Evolutionary conservation across 352 stramenopile genomes (phyloP), one percentile per base, ranked within the genome.

Genomic region (Pythium sp.): DNA sequence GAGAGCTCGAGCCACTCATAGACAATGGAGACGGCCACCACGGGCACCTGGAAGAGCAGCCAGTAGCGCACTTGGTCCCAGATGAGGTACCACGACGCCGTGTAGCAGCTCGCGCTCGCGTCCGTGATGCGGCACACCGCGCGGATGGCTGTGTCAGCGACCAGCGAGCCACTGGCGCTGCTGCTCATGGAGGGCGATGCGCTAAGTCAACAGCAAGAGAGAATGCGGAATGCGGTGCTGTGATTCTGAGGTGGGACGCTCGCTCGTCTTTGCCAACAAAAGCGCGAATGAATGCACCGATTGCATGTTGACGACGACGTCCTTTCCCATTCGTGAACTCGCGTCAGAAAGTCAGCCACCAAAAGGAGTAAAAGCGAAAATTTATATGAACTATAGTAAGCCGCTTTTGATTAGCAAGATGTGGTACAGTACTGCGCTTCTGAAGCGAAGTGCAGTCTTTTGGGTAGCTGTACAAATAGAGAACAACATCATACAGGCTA

Each of bases 1-100:
- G 82, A 68, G 54, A 92, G 58, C 65, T 95, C 84, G 68, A 95
- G 86, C 86, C 86, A 95, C 69, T 93, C 84, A 68, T 89, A 94
- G 64, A 90, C 75, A 64, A 94, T 77, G 12, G 86, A 90, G 62
- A 92, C 43, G 20, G 72, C 82, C 32, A 92, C 58, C 14, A 94
- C 75, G 18, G 88, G 84, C 56, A 84, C 61, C 68, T 95, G 88
- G 43, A 93, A 77, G 28, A 94, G 82, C 68, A 90, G 70, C 82
- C 83, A 95, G 61, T 86, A 89, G 61, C 83, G 86, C 22, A 94
- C 67, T 69, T 95, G 88, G 72, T 88, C 80, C 77, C 86, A 90
- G 20, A 94, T 77, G 64, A 95, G 81, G 68, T 82, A 85, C 88
- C 88, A 95, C 34, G 85, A 91, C 3, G 88, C 88, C 62, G 86